phyloP scores from a whole-genome alignment of 2,329 filamentous ascomycete species.

The Claviceps sp. region DNA sequence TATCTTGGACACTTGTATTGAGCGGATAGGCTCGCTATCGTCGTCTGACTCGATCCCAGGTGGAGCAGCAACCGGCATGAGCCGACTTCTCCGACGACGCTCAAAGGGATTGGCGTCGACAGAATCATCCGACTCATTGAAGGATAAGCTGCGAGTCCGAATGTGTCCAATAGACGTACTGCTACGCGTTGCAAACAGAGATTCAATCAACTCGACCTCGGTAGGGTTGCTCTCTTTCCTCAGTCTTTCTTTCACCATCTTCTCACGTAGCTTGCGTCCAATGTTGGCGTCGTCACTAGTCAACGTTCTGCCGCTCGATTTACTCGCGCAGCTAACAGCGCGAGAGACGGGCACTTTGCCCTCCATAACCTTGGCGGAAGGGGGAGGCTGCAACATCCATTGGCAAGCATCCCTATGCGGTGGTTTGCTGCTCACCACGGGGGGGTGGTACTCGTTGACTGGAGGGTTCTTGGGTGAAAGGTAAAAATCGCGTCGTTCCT shows the following conservation, averaged over 20 bases:
- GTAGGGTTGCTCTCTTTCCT: slow-evolving; percentile 27
- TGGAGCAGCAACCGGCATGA: slow-evolving; percentile 16
- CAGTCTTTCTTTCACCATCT: slow-evolving; percentile 32
- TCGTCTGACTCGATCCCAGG: slow-evolving; percentile 20
- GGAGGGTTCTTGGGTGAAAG: slow-evolving; percentile 50
- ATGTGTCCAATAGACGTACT: slow-evolving; percentile 19
- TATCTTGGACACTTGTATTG: slow-evolving; percentile 12
- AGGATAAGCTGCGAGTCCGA: slow-evolving; percentile 24
- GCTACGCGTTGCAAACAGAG: slow-evolving; percentile 22
- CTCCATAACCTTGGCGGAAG: slow-evolving; percentile 81
- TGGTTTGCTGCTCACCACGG: slow-evolving; percentile 65
- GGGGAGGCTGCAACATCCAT: slow-evolving; percentile 91
- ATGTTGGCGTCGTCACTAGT: slow-evolving; percentile 28
- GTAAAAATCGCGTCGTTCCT: slow-evolving; percentile 47
- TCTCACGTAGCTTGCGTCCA: slow-evolving; percentile 30
- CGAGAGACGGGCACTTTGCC: slow-evolving; percentile 62
- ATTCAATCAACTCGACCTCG: slow-evolving; percentile 31
- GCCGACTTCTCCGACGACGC: slow-evolving; percentile 14
- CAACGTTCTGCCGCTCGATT: slow-evolving; percentile 31
- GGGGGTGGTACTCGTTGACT: slow-evolving; percentile 76
- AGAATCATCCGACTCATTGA: slow-evolving; percentile 23
- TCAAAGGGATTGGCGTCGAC: slow-evolving; percentile 16
- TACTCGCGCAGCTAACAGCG: slow-evolving; percentile 44
- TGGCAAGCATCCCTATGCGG: slow-evolving; percentile 55
- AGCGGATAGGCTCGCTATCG: slow-evolving; percentile 17